phyloP scores from a whole-genome alignment of 108 stramenopile genomes.

The Nitzschia sp. region DNA sequence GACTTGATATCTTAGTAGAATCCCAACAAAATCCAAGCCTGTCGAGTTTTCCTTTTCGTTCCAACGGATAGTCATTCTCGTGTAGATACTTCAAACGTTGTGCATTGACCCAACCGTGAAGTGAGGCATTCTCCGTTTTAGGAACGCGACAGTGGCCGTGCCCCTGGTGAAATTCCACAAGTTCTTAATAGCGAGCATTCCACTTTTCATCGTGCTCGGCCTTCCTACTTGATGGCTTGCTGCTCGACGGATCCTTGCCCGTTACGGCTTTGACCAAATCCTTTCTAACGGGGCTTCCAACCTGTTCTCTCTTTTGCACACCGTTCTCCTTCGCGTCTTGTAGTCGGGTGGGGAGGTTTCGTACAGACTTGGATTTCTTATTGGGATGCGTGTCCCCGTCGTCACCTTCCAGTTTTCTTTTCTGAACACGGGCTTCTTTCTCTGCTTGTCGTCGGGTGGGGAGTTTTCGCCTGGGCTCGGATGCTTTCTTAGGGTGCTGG shows the following conservation, averaged over 20 bases:
- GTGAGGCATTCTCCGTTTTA: background rate
- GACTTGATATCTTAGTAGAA: background rate
- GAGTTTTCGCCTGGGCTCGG: background rate
- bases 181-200: conserved; percentile 26
- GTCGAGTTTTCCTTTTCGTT: background rate
- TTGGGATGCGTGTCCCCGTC: background rate
- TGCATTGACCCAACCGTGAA: conserved; percentile 31
- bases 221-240: no score
- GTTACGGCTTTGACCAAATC: background rate
- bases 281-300: no score
- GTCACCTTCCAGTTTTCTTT: no score
- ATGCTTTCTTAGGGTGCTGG: background rate
- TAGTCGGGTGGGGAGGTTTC: background rate
- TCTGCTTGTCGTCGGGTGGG: background rate
- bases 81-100: conserved; percentile 39
- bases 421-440: no score
- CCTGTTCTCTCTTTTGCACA: no score
- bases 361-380: background rate
- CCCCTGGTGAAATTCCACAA: conserved; percentile 19
- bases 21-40: background rate
- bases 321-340: no score
- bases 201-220: no score
- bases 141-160: conserved; percentile 41
- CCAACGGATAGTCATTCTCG: background rate
- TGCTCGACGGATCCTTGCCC: background rate